These are phyloP conservation scores for Vigna hirtella DNA, from an alignment of 306 rosid genomes.

Conservation along the genomic window DNA sequence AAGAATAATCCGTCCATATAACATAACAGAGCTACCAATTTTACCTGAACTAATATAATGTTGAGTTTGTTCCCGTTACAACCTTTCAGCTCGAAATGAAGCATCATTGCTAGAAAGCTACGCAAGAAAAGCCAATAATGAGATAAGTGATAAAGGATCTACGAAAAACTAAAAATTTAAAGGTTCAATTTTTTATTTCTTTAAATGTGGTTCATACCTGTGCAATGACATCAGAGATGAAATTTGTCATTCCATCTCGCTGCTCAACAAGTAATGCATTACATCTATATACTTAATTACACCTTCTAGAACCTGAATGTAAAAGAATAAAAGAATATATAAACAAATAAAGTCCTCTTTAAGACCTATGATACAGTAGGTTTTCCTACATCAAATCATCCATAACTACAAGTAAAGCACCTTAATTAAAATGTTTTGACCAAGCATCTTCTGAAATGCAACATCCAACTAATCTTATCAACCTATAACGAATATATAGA, in stretches of 20 bases:
- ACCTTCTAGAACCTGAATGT: conserved; percentile 88
- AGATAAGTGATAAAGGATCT: conserved; percentile 26
- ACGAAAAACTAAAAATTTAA: background rate
- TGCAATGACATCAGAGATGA: too few species aligned
- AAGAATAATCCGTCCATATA: conserved; percentile 4
- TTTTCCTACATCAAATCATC: conserved; percentile 9
- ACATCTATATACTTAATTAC: conserved; percentile 98
- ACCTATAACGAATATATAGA: background rate
- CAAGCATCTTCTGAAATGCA: background rate
- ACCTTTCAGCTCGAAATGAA: conserved; percentile 86
- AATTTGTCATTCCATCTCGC: conserved; percentile 98
- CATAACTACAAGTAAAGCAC: conserved; percentile 5
- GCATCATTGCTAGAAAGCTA: conserved; percentile 91
- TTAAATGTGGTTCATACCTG: conserved; percentile 50
- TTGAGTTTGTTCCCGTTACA: conserved; percentile 97
- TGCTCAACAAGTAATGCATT: conserved; percentile 97
- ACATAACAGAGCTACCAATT: conserved; percentile 9
- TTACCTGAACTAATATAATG: conserved; percentile 96
- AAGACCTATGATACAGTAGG: conserved; percentile 20
- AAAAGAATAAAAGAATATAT: background rate
- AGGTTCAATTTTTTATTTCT: conserved; percentile 5
- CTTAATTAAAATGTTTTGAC: background rate
- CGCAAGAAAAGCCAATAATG: conserved; percentile 31
- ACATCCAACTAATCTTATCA: background rate
- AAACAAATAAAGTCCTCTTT: background rate